Percentiles rank a stretch among this genome's conserved stretches.
These are phyloP conservation scores for Fraxinus platypoda DNA, from an alignment of 305 asterid genomes.

Conservation along the genomic window DNA sequence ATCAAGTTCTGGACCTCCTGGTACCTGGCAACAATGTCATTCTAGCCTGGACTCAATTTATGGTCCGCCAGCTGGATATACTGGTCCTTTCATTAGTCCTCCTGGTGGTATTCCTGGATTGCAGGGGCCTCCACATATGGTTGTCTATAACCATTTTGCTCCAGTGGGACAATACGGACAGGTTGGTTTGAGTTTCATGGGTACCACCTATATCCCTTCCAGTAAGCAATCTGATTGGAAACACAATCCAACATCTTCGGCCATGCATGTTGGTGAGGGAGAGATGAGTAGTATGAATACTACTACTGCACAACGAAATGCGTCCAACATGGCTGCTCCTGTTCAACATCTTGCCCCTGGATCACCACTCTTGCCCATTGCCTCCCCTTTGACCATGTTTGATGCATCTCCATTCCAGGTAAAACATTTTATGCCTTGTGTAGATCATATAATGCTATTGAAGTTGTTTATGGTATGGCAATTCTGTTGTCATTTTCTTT, in stretches of 20 bases:
- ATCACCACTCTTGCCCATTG: conserved; percentile 81
- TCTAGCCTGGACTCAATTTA: conserved; percentile 87
- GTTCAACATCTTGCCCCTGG: conserved; percentile 88
- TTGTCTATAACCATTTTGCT: conserved; percentile 94
- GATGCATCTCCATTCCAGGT: conserved; percentile 95
- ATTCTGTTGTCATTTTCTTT: conserved; percentile 6
- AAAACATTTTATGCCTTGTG: conserved; percentile 21
- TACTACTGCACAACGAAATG: conserved; percentile 52
- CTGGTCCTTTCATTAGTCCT: conserved; percentile 75
- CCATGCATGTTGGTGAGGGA: conserved; percentile 59
- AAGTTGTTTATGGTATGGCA: background rate
- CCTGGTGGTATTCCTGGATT: conserved; percentile 89
- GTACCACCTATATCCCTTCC: conserved; percentile 86
- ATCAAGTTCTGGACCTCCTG: conserved; percentile 63
- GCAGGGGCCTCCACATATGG: conserved; percentile 95
- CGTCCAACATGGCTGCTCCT: conserved; percentile 60
- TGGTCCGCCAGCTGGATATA: conserved; percentile 76
- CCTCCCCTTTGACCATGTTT: conserved; percentile 79
- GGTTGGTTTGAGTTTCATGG: conserved; percentile 98
- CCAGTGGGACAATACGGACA: conserved; percentile 97
- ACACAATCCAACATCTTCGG: conserved; percentile 56
- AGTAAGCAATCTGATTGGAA: conserved; percentile 97
- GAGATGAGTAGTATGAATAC: conserved; percentile 53
- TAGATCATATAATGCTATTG: background rate
- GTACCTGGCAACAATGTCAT: conserved; percentile 86